Conservation (phyloP, 306 rosid genomes). For the Prinsepia uniflora region DNA sequence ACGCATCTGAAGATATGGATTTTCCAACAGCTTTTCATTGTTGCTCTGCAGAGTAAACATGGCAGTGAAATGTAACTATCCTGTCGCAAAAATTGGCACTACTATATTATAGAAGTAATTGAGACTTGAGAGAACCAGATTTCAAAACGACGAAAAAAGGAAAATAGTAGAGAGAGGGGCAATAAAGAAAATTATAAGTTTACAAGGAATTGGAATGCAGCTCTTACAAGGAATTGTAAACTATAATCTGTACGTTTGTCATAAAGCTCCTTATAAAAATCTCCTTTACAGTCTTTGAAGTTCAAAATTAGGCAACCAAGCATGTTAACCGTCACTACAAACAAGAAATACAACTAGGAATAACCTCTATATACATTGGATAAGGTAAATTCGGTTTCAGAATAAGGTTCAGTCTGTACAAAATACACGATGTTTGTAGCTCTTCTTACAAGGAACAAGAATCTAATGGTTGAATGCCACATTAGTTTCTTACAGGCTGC, state of each 20-base stretch:
- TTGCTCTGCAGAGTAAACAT: conserved; percentile 62
- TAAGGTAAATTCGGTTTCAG: conserved; percentile 3
- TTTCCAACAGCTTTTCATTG: conserved; percentile 95
- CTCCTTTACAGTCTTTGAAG: neutral
- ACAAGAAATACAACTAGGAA: conserved; percentile 2
- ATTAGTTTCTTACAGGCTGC: conserved; percentile 5
- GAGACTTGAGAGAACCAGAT: neutral
- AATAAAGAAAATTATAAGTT: conserved; percentile 21
- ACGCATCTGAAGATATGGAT: conserved; percentile 99
- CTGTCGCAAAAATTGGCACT: neutral
- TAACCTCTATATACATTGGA: neutral
- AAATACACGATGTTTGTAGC: neutral
- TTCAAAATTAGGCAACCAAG: neutral
- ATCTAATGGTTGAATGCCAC: neutral
- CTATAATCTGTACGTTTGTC: neutral
- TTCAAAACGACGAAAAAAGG: conserved; percentile 12
- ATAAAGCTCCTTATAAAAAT: neutral
- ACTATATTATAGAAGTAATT: neutral
- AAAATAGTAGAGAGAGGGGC: neutral
- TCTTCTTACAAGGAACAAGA: conserved; percentile 2
- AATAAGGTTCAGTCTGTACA: neutral
- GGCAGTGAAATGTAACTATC: conserved; percentile 16
- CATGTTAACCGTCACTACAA: conserved; percentile 9
- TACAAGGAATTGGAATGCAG: neutral
- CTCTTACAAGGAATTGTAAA: neutral